Evolutionary conservation across 2,329 filamentous ascomycete species (phyloP).

Genomic region (Calonectria multiphialidica): DNA sequence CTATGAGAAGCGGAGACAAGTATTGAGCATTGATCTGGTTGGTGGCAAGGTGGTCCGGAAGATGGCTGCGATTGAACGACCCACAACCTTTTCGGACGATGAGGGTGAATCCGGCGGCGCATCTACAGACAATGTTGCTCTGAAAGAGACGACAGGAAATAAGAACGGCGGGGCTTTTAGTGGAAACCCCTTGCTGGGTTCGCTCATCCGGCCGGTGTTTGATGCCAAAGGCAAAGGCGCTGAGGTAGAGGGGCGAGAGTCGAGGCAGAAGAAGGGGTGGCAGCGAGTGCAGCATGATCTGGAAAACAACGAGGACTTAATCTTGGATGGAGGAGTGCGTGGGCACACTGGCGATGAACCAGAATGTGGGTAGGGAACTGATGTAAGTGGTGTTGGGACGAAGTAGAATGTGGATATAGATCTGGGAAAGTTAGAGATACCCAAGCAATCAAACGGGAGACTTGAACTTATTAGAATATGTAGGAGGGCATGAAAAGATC

Average conservation of each 20-base stretch:
- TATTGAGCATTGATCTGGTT: slow-evolving; percentile 86
- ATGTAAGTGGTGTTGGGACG: not conserved
- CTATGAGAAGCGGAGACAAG: slow-evolving; percentile 88
- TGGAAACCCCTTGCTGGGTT: slow-evolving; percentile 75
- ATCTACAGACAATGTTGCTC: slow-evolving; percentile 39
- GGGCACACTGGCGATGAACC: slow-evolving; percentile 57
- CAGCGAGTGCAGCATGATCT: slow-evolving; percentile 71
- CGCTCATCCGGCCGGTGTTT: slow-evolving; percentile 74
- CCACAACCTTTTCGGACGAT: slow-evolving; percentile 64
- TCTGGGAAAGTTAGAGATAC: not conserved
- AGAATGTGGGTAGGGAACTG: slow-evolving; percentile 46
- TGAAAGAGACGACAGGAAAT: slow-evolving; percentile 52
- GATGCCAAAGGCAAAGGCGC: slow-evolving; percentile 65
- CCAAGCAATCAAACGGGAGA: not conserved
- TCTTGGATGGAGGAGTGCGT: slow-evolving; percentile 67
- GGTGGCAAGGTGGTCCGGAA: slow-evolving; percentile 81
- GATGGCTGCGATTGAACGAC: slow-evolving; percentile 74
- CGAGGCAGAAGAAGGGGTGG: slow-evolving; percentile 62
- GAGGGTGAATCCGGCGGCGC: slow-evolving; percentile 49
- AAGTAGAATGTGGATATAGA: slow-evolving; percentile 1
- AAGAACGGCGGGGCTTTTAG: slow-evolving; percentile 69
- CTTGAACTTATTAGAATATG: not conserved
- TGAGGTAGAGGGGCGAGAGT: slow-evolving; percentile 53
- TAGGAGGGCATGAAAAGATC: not conserved
- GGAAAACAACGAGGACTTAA: slow-evolving; percentile 69